Evolutionary conservation across 1,284 basidiomycete genomes (phyloP).

Genomic region (Trametes hirsuta): DNA sequence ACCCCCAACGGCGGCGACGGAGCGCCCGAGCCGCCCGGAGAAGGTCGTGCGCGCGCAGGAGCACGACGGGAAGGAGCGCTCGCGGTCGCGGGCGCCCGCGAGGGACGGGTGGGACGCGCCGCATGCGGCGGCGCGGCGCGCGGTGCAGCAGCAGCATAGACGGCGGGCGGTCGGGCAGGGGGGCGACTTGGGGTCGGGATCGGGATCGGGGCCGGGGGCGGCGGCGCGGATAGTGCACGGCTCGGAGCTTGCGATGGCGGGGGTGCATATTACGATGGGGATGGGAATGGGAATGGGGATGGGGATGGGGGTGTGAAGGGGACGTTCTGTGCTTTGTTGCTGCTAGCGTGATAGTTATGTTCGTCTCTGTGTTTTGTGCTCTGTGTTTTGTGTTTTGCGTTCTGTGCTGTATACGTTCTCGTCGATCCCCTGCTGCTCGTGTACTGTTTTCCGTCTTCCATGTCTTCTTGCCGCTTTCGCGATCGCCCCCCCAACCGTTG

Average conservation of each 20-base stretch:
- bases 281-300: not conserved
- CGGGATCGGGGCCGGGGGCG: not conserved
- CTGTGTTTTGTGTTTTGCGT: not conserved
- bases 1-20: not conserved
- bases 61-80: slow-evolving; percentile 13
- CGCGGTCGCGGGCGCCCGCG: slow-evolving; percentile 11
- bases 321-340: not conserved
- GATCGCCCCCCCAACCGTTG: not conserved
- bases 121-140: not conserved
- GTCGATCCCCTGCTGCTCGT: not conserved
- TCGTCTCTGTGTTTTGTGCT: no score
- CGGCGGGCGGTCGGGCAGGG: not conserved
- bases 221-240: not conserved
- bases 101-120: slow-evolving; percentile 6
- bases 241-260: not conserved
- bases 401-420: not conserved
- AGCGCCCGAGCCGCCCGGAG: slow-evolving; percentile 17
- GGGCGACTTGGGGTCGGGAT: not conserved
- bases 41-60: slow-evolving; percentile 11
- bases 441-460: not conserved
- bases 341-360: not conserved
- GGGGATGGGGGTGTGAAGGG: not conserved
- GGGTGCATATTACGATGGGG: not conserved
- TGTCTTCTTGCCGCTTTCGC: not conserved
- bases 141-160: not conserved